Base-by-base conservation (phyloP, 345 rosid genomes). In the Excoecaria agallocha region DNA sequence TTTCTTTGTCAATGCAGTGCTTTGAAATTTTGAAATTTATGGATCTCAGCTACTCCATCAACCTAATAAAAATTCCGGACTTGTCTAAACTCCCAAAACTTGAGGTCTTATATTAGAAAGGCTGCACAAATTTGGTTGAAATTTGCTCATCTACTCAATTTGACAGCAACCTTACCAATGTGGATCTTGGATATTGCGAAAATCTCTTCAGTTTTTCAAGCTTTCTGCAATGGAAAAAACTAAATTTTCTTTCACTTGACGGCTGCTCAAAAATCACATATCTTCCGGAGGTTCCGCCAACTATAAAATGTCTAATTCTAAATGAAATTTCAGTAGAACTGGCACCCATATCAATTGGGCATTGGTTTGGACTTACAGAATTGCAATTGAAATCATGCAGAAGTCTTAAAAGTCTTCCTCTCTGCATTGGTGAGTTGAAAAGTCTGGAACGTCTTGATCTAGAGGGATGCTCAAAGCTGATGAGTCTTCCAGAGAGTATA, bases 401-500 rank as follows among this genome's bases (percentile, higher is more conserved):
- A 3, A 17, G 50, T 9, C 49, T 64, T 0, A 6, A 19, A 3
- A 19, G 12, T 64, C 68, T 64, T 64, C 68, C 68, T 2, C 15
- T 2, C 25, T 39, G 46, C 10, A 64, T 66, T 66, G 39, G 70
- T 3, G 39, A 66, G 25, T 72, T 81, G 80, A 57, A 76, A 67
- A 72, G 80, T 61, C 83, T 81, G 13, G 38, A 43, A 56, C 11
- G 6, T 30, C 59, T 85, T 17, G 13, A 19, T 41, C 52, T 85
- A 52, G n/a, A 10, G 3, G 72, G 66, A 16, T 83, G 86, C 75
- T 79, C 54, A 46, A 43, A 66, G 56, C 81, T 85, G 41, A 78
- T 69, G 51, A 74, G 55, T 78, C 80, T 82, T 54, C 88, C 83
- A 30, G 74, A 73, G 41, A 64, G 68, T 46, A 51, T 73, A 9